Evolutionary conservation across 2,329 filamentous ascomycete species (phyloP), one percentile per base, ranked within the genome.

Genomic region (Nothopassalora personata): DNA sequence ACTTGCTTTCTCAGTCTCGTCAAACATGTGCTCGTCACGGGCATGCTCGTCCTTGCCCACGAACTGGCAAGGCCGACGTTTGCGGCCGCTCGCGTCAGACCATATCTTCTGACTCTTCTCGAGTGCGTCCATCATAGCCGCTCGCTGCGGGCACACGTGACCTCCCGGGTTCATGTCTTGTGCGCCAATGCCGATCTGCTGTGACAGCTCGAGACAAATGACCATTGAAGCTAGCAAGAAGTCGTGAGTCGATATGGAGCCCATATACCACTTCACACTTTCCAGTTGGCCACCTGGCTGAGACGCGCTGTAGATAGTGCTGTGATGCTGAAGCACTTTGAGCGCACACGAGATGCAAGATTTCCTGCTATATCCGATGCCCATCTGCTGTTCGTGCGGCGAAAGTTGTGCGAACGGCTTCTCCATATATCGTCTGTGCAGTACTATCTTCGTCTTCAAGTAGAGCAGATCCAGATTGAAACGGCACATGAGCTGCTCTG

Each of bases 351-450:
- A 73, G 3, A 82, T 67, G 55, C 80, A 83, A 1, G 73, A 73
- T 28, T 69, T 70, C 49, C 78, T 73, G 46, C 69, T 70, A 23
- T 58, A 50, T 4, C 70, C 69, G 23, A 71, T 61, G 7, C 70
- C 69, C 27, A 59, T 54, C 54, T 64, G 55, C 73, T 76, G 66
- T 54, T 72, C 67, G 15, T 75, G 71, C 3, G 59, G 53, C 11
- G 60, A 65, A n/a, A 71, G 66, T 28, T 67, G 57, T 13, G 56
- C 53, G 28, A 70, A 60, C 5, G 70, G 70, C 13, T 63, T 66
- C 10, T 74, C 73, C 62, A 85, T 75, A 62, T 79, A 83, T 30
- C 77, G 77, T 15, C 82, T 75, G 65, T 85, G 82, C n/a, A 85
- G 67, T 1, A 83, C 77, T 33, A 80, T 77, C 52, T 77, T 77